phyloP scores from a whole-genome alignment of 495 filamentous ascomycete genomes.

The Penicillium samsonianum region DNA sequence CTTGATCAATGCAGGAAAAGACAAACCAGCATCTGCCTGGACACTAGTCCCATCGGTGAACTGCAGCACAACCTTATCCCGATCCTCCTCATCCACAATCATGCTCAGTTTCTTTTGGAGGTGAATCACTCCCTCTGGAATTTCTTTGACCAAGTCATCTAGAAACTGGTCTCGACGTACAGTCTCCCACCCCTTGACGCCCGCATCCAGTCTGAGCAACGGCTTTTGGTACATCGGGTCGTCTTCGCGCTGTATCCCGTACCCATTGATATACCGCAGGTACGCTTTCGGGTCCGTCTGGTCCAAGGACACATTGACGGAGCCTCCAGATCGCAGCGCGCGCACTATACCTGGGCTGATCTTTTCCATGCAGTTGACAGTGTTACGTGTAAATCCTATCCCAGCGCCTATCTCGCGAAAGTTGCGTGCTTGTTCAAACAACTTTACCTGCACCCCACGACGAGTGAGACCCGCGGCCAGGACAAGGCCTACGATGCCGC shows the following conservation, averaged over 20 bases:
- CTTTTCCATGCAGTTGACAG: conserved; percentile 22
- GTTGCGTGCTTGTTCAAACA: conserved; percentile 51
- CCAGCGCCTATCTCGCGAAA: conserved; percentile 48
- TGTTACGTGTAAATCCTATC: conserved; percentile 26
- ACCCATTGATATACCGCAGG: conserved; percentile 11
- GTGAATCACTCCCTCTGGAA: conserved; percentile 47
- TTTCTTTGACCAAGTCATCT: conserved; percentile 53
- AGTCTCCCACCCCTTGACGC: conserved; percentile 41
- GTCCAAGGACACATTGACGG: conserved; percentile 10
- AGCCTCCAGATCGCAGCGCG: conserved; percentile 12
- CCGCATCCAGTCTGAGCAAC: conserved; percentile 20
- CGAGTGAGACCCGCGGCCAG: conserved; percentile 33
- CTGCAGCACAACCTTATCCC: conserved; percentile 39
- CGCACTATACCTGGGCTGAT: conserved; percentile 25
- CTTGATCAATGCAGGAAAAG: background rate
- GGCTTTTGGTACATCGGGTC: conserved; percentile 12
- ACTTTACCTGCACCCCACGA: conserved; percentile 36
- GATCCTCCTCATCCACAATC: conserved; percentile 24
- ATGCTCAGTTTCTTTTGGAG: conserved; percentile 41
- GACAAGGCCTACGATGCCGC: conserved; percentile 31
- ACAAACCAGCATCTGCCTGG: conserved; percentile 51
- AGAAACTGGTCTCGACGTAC: conserved; percentile 59
- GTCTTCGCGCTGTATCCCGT: conserved; percentile 5
- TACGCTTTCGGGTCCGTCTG: conserved; percentile 6
- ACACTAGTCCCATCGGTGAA: conserved; percentile 58